Base-by-base conservation (phyloP, 75 land plant genomes). In the Azolla pinnata region DNA sequence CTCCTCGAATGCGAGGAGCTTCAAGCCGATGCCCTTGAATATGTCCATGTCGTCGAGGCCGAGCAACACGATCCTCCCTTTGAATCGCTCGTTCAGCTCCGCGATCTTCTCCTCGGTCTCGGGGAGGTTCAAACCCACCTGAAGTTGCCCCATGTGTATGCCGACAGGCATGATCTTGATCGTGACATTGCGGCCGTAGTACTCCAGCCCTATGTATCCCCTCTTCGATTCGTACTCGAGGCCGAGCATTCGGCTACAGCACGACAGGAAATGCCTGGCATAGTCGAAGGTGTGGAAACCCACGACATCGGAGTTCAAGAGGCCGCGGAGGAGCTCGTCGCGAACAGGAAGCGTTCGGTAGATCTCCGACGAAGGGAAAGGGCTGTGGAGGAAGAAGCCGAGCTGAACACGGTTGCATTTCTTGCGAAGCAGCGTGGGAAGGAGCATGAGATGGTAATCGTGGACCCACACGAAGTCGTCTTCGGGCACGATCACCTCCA, bases 391-490 rank as follows among this genome's bases (percentile, higher is more conserved):
- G 48, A 79, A 79, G 44, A 79, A 79, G 33, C 81, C 81, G 33
- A 79, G 67, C 57, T 67, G 51, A 4, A 79, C 52, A 8, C 71
- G 62, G 31, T 75, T 79, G 63, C 70, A 79, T 31, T 74, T 45
- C 56, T 77, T 71, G 0, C 83, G 33, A 0, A 80, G 56, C 26
- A 75, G 72, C 0, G 79, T 69, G 2, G 79, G 75, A 0, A 80
- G 57, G 17, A 77, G 80, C 75, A 75, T 67, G 9, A 80, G 65
- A 62, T 80, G 79, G 61, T 80, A 75, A 31, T 80, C 79, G 64
- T 80, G 83, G 20, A 80, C 74, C 83, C 79, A 80, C 21, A 80
- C 80, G 61, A 71, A 80, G 53, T 80, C 83, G 45, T 75, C 83
- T 17, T 80, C 79, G 0, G 79, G 72, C 26, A 56, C 71, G 26